These are phyloP conservation scores for Trifolium subterraneum DNA, from an alignment of 306 rosid species.

Conservation along the genomic window DNA sequence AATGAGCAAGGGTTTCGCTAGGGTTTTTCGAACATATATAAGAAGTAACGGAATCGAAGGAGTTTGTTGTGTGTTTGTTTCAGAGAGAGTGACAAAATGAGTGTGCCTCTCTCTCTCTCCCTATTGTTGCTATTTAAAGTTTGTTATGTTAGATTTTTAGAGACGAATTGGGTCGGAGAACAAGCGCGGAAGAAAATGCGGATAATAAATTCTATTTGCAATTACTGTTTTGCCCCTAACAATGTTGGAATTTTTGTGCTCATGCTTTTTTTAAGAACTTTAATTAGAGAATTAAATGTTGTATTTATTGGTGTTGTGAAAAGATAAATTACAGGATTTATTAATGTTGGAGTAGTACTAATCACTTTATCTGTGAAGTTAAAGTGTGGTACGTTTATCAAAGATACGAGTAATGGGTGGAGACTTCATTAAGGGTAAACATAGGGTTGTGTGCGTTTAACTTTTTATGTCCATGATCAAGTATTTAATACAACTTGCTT, in stretches of 20 bases:
- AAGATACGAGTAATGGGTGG: slow-evolving; percentile 14
- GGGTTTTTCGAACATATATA: slow-evolving; percentile 43
- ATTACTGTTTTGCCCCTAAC: slow-evolving; percentile 42
- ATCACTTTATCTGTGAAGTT: neutral
- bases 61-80: neutral
- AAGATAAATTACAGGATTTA: neutral
- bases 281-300: neutral
- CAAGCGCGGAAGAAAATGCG: slow-evolving; percentile 32
- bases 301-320: neutral
- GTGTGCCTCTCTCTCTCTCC: neutral
- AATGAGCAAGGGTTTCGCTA: neutral
- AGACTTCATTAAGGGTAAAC: slow-evolving; percentile 6
- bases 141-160: slow-evolving; percentile 21
- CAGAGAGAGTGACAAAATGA: slow-evolving; percentile 4
- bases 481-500: neutral
- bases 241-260: neutral
- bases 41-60: neutral
- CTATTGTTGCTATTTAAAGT: neutral
- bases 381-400: slow-evolving; percentile 10
- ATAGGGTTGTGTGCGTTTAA: slow-evolving; percentile 11
- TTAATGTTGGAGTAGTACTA: neutral
- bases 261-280: slow-evolving; percentile 1
- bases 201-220: neutral
- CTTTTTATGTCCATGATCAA: neutral
- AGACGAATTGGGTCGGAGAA: slow-evolving; percentile 11